phyloP scores from a whole-genome alignment of 192 early-diverging fungal species.

The Backusella sp. region DNA sequence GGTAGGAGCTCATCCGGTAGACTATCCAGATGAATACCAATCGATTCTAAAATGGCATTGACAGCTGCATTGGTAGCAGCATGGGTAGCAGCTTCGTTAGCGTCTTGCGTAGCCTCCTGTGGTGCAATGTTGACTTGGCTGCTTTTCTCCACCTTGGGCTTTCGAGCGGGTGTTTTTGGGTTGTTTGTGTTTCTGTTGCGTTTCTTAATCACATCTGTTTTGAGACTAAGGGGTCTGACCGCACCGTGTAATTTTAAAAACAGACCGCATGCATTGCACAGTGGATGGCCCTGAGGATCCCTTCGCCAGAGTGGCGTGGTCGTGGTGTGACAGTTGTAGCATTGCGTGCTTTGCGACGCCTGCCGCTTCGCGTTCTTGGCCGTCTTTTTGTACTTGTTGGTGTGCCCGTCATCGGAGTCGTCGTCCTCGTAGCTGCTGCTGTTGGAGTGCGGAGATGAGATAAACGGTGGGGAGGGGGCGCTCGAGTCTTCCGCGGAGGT shows the following conservation, averaged over 20 bases:
- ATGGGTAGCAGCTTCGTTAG: too few relatives aligned
- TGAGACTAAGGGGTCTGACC: conserved; percentile 83
- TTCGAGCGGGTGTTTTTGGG: neutral
- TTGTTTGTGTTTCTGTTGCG: conserved; percentile 64
- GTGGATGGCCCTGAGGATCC: conserved; percentile 81
- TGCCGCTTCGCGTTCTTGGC: neutral
- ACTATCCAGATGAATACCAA: conserved; percentile 18
- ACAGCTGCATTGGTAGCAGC: conserved; percentile 11
- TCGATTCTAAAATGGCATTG: conserved; percentile 12
- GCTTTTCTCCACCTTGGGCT: neutral
- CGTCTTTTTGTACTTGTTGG: neutral
- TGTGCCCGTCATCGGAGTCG: neutral
- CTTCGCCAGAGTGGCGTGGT: conserved; percentile 95
- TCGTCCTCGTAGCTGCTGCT: conserved; percentile 3
- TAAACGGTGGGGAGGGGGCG: neutral
- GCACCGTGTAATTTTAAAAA: conserved; percentile 95
- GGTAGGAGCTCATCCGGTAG: conserved; percentile 15
- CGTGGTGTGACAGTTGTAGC: conserved; percentile 44
- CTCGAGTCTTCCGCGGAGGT: neutral
- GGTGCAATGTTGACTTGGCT: neutral
- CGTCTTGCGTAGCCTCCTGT: neutral
- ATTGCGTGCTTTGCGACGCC: neutral
- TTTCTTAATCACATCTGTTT: conserved; percentile 89
- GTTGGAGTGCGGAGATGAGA: conserved; percentile 6
- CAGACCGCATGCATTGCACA: conserved; percentile 98